Percentiles rank a stretch among this genome's conserved stretches.
Evolutionary conservation across 768 basidiomycete genomes (phyloP).

Genomic region (Naganishia kalamii): DNA sequence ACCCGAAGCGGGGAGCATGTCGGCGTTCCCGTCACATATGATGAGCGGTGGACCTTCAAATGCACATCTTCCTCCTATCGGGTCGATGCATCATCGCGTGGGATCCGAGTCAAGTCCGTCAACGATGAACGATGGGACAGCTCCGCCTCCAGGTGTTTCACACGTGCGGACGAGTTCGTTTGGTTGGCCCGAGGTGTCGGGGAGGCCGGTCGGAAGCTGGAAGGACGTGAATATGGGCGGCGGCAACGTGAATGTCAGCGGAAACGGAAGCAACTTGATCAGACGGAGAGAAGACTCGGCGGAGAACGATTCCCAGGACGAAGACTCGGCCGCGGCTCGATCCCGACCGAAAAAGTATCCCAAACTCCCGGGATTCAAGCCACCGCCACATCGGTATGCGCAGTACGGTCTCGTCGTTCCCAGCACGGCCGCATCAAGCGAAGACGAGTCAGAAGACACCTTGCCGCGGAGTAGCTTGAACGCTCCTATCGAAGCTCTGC

Average conservation of each 20-base stretch:
- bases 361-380: slow-evolving; percentile 82
- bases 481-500: slow-evolving; percentile 88
- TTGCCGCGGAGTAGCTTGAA: slow-evolving; percentile 75
- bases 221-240: background rate
- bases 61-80: background rate
- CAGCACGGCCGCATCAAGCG: slow-evolving; percentile 66
- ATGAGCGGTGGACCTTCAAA: background rate
- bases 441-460: slow-evolving; percentile 86
- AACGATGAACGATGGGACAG: slow-evolving; percentile 8
- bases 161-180: slow-evolving; percentile 13
- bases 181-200: background rate
- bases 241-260: background rate
- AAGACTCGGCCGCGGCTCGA: slow-evolving; percentile 14
- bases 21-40: background rate
- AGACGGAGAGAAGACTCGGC: slow-evolving; percentile 8
- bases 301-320: slow-evolving; percentile 8
- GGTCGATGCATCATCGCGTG: background rate
- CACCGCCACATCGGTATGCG: slow-evolving; percentile 86
- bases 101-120: slow-evolving; percentile 4
- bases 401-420: slow-evolving; percentile 66
- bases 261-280: background rate
- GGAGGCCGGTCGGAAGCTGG: background rate
- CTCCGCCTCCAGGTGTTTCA: background rate
- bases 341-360: slow-evolving; percentile 56
- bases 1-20: background rate